A percentile compares a stretch with the other conserved stretches of the same genome.
phyloP scores from a whole-genome alignment of 768 basidiomycete genomes.

The Macrolepiota fuliginosa region DNA sequence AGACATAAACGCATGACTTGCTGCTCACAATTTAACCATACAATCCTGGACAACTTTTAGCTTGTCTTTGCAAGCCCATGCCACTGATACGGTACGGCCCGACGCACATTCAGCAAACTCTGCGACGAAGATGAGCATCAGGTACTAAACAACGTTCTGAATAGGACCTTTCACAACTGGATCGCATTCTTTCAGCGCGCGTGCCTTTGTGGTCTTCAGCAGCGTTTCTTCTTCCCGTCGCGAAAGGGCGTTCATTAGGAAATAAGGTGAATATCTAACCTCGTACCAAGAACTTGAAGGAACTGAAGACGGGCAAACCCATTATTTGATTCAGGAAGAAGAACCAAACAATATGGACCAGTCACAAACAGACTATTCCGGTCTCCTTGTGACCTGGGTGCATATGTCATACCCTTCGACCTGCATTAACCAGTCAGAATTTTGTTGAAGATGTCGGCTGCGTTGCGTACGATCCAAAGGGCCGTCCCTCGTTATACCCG shows the following conservation, averaged over 20 bases:
- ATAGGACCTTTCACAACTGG: slow-evolving; percentile 65
- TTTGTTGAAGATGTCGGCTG: slow-evolving; percentile 16
- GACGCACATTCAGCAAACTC: slow-evolving; percentile 84
- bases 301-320: neutral
- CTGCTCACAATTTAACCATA: slow-evolving; percentile 75
- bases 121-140: slow-evolving; percentile 25
- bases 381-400: neutral
- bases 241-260: slow-evolving; percentile 76
- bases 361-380: neutral
- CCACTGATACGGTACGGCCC: slow-evolving; percentile 79
- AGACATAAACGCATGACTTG: neutral
- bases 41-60: slow-evolving; percentile 73
- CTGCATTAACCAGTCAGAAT: no score
- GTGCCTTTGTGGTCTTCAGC: slow-evolving; percentile 75
- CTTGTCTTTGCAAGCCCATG: slow-evolving; percentile 77
- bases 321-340: neutral
- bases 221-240: slow-evolving; percentile 87
- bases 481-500: slow-evolving; percentile 15
- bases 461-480: slow-evolving; percentile 15
- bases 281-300: neutral
- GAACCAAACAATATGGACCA: slow-evolving; percentile 1
- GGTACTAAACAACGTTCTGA: neutral
- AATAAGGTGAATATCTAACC: neutral
- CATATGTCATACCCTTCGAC: neutral
- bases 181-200: slow-evolving; percentile 79